A percentile compares a stretch with the other conserved stretches of the same genome.
Evolutionary conservation across 1,284 basidiomycete genomes (phyloP).

Genomic region (Cryptococcus sp.): DNA sequence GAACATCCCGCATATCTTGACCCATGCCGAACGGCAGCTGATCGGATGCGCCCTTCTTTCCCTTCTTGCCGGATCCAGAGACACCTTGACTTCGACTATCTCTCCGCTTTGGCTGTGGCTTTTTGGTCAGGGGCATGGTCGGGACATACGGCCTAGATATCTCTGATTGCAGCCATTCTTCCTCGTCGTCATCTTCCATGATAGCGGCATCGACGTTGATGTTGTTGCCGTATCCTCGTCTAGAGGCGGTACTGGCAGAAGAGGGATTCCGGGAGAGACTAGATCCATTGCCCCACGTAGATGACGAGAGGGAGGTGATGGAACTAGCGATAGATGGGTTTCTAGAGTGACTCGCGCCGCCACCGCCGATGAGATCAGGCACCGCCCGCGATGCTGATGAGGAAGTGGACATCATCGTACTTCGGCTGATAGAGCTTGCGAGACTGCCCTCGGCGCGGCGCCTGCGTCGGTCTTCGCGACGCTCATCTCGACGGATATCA

Average conservation of each 20-base stretch:
- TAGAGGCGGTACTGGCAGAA: slow-evolving; percentile 33
- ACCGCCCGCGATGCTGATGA: slow-evolving; percentile 34
- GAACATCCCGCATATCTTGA: slow-evolving; percentile 50
- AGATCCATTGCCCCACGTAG: slow-evolving; percentile 17
- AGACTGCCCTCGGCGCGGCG: slow-evolving; percentile 37
- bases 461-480: slow-evolving; percentile 38
- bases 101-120: slow-evolving; percentile 5
- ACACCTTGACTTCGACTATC: slow-evolving; percentile 5
- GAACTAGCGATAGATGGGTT: slow-evolving; percentile 38
- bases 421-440: slow-evolving; percentile 23
- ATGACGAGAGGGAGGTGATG: slow-evolving; percentile 33
- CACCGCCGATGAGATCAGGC: slow-evolving; percentile 40
- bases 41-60: slow-evolving; percentile 20
- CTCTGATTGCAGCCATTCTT: slow-evolving; percentile 33
- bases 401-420: slow-evolving; percentile 28
- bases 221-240: slow-evolving; percentile 27
- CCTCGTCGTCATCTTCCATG: slow-evolving; percentile 46
- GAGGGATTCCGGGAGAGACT: slow-evolving; percentile 36
- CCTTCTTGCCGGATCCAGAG: slow-evolving; percentile 6
- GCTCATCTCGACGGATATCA: slow-evolving; percentile 41
- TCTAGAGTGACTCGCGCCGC: slow-evolving; percentile 31
- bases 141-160: slow-evolving; percentile 11
- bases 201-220: slow-evolving; percentile 40
- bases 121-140: slow-evolving; percentile 8
- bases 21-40: slow-evolving; percentile 37